A percentile compares a stretch with the other conserved stretches of the same genome.
Evolutionary conservation across 768 basidiomycete genomes (phyloP).

Genomic region (Amanita inopinata): DNA sequence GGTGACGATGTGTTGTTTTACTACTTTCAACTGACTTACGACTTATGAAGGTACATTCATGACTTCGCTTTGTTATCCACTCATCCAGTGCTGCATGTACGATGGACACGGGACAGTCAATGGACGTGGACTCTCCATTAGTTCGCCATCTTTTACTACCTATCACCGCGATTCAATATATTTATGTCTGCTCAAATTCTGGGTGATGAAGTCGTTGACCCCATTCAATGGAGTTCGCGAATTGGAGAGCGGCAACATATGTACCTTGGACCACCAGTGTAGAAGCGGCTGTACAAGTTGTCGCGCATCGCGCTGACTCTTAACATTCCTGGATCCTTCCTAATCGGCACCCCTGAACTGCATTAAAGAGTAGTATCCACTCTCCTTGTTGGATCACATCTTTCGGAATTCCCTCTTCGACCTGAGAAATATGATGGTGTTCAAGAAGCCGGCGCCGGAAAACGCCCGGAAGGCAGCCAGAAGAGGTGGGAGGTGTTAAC

Average conservation of each 20-base stretch:
- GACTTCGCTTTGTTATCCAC: conserved; percentile 10
- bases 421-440: conserved; percentile 45
- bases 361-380: conserved; percentile 62
- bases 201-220: too few relatives aligned
- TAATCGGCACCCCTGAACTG: conserved; percentile 58
- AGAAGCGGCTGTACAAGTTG: too few relatives aligned
- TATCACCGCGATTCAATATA: conserved; percentile 7
- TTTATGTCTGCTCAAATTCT: conserved; percentile 6
- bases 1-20: background rate
- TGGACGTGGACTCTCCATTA: conserved; percentile 41
- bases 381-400: conserved; percentile 43
- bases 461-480: conserved; percentile 69
- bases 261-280: too few relatives aligned
- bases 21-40: too few relatives aligned
- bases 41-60: too few relatives aligned
- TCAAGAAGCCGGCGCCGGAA: conserved; percentile 62
- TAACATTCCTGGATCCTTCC: conserved; percentile 28
- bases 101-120: conserved; percentile 41
- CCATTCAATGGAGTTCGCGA: too few relatives aligned
- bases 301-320: too few relatives aligned
- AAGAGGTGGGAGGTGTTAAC: conserved; percentile 52
- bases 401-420: conserved; percentile 25
- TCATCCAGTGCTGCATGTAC: conserved; percentile 18
- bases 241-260: too few relatives aligned
- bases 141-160: conserved; percentile 16